Conservation (phyloP, 768 basidiomycete species). For the Piloderma croceum region DNA sequence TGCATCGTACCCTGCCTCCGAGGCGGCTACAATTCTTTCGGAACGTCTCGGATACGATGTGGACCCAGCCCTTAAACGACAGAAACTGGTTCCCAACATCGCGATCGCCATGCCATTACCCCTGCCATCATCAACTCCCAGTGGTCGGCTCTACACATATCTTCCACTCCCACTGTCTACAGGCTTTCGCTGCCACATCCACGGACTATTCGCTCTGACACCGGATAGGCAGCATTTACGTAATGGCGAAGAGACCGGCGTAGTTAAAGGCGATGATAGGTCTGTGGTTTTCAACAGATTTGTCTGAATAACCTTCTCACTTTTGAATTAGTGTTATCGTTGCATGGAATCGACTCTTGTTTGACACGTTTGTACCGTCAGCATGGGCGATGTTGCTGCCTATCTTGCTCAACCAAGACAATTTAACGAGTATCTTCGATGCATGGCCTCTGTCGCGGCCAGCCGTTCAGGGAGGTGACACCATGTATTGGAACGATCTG, state of each 20-base stretch:
- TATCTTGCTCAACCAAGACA: constrained; percentile 20
- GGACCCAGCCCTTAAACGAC: constrained; percentile 21
- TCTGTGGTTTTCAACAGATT: constrained; percentile 19
- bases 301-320: not conserved
- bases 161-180: constrained; percentile 44
- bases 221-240: constrained; percentile 39
- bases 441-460: constrained; percentile 36
- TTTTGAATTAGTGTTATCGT: constrained; percentile 35
- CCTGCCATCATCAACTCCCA: constrained; percentile 1
- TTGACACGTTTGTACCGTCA: constrained; percentile 39
- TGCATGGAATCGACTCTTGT: constrained; percentile 45
- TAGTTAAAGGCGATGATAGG: constrained; percentile 36
- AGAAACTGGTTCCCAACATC: constrained; percentile 39
- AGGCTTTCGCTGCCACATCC: constrained; percentile 40
- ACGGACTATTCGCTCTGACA: constrained; percentile 43
- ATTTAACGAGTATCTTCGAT: constrained; percentile 25
- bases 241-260: constrained; percentile 35
- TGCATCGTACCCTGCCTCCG: constrained; percentile 19
- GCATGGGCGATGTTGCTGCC: constrained; percentile 36
- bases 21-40: constrained; percentile 23
- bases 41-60: constrained; percentile 22
- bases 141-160: constrained; percentile 44
- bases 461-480: constrained; percentile 31
- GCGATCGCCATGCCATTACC: constrained; percentile 32
- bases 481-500: constrained; percentile 33